Base-by-base conservation (phyloP, 768 basidiomycete species). In the Termitomyces sp. region DNA sequence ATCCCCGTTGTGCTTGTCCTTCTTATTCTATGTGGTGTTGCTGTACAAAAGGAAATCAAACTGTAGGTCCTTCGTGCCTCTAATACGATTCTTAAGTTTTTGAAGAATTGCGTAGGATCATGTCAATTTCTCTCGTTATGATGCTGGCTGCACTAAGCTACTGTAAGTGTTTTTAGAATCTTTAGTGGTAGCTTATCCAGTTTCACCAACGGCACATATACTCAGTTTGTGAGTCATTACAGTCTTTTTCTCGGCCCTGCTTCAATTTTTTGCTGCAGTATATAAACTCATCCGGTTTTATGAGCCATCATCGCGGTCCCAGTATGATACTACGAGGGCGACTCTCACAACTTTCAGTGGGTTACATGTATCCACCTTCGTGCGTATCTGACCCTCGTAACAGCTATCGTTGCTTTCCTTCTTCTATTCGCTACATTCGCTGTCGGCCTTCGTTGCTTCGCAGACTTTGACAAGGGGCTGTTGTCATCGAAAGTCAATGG, bases 201-300 rank as follows among this genome's bases (percentile, higher is more conserved):
- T 59, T 27, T 53, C 20, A 41, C 53, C 51, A 3, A 46, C 22
- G 41, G 20, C 26, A 56, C 24, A 54, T 44, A 46, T 18, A 53
- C 47, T 49, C 48, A 80, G 77, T 79, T 65, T 62, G 78, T 79
- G 63, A 71, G 77, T 64, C n/a, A 46, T 46, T 24, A 10, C 24
- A 32, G 20, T 22, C 36, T 7, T 46, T 20, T 12, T 46, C 26
- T 2, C n/a, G 46, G 27, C n/a, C 14, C 32, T 2, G 24, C 48
- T 18, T 29, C 14, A 22, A 53, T 53, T 20, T 46, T 57, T 59
- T 51, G 14, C 9, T 8, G 9, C 57, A 92, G 88, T 93, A 50
- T 94, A 87, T 70, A 94, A 94, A 66, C 79, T 94, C n/a, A 82
- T 86, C 59, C 85, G 92, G 22, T 90, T 93, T 74, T 94, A 89